Percentiles rank a stretch among this genome's conserved stretches.
Evolutionary conservation across 148 eudicot genomes (phyloP).

Genomic region (Amaranthus cruentus): DNA sequence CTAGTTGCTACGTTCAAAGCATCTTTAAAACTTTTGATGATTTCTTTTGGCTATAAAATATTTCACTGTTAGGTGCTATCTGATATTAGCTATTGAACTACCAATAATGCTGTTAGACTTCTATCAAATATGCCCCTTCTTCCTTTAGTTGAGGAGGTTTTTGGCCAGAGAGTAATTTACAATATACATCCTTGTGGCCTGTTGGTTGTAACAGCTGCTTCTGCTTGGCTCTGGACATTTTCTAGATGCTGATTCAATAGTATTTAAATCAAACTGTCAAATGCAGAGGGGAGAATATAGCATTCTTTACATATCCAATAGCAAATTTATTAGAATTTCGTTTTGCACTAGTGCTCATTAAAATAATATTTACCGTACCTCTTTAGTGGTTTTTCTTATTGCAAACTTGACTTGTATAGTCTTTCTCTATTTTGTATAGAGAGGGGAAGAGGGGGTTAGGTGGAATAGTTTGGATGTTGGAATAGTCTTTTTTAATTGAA

Average conservation of each 20-base stretch:
- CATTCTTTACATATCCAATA: not conserved
- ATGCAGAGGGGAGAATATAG: not conserved
- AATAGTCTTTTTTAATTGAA: too few species aligned
- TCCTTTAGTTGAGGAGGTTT: not conserved
- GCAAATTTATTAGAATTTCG: not conserved
- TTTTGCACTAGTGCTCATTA: not conserved
- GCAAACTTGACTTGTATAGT: not conserved
- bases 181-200: too few species aligned
- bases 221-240: not conserved
- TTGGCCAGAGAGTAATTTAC: not conserved
- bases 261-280: not conserved
- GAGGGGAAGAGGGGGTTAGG: too few species aligned
- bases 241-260: not conserved
- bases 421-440: too few species aligned
- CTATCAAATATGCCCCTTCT: not conserved
- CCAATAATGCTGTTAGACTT: not conserved
- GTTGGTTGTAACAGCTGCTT: too few species aligned
- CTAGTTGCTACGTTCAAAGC: not conserved
- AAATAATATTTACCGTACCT: too few species aligned
- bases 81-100: slow-evolving; percentile 1
- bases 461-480: too few species aligned
- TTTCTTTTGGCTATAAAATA: not conserved
- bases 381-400: too few species aligned
- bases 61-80: not conserved
- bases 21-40: not conserved